Evolutionary conservation across 306 rosid genomes (phyloP).

Genomic region (Vachellia pachyceras): DNA sequence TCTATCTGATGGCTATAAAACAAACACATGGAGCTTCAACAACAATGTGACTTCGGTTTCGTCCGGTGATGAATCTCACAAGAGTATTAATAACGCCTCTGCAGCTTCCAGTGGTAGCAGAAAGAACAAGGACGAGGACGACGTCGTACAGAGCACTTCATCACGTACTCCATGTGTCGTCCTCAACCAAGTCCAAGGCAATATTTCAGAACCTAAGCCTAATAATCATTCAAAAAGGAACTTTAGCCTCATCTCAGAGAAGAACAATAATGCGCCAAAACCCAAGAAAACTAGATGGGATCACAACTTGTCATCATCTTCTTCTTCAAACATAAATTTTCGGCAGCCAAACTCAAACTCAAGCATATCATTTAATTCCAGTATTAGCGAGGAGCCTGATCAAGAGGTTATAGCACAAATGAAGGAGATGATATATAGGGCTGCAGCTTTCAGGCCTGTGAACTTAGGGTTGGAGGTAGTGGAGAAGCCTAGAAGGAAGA

Average conservation of each 20-base stretch:
- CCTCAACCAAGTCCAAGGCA: no score
- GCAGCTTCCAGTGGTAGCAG: no score
- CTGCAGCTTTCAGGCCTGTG: slow-evolving; percentile 95
- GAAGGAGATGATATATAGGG: slow-evolving; percentile 95
- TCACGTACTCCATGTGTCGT: no score
- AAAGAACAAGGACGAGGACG: no score
- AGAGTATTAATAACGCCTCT: no score
- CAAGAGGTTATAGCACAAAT: slow-evolving; percentile 89
- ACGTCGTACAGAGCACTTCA: background rate
- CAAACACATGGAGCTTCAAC: slow-evolving; percentile 59
- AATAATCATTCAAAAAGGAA: slow-evolving; percentile 40
- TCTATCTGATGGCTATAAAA: slow-evolving; percentile 52
- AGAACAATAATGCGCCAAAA: slow-evolving; percentile 43
- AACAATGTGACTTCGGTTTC: slow-evolving; percentile 45
- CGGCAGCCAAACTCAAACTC: slow-evolving; percentile 74
- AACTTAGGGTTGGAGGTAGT: slow-evolving; percentile 46
- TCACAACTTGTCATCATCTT: slow-evolving; percentile 35
- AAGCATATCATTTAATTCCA: slow-evolving; percentile 46
- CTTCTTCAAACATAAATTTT: slow-evolving; percentile 80
- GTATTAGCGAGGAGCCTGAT: slow-evolving; percentile 60
- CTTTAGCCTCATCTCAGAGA: slow-evolving; percentile 55
- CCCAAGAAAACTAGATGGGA: slow-evolving; percentile 72
- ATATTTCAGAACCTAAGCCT: background rate
- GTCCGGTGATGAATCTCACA: slow-evolving; percentile 65
- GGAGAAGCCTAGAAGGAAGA: slow-evolving; percentile 86